phyloP scores from a whole-genome alignment of 2,329 filamentous ascomycete species.

The Cladobotryum protrusum region DNA sequence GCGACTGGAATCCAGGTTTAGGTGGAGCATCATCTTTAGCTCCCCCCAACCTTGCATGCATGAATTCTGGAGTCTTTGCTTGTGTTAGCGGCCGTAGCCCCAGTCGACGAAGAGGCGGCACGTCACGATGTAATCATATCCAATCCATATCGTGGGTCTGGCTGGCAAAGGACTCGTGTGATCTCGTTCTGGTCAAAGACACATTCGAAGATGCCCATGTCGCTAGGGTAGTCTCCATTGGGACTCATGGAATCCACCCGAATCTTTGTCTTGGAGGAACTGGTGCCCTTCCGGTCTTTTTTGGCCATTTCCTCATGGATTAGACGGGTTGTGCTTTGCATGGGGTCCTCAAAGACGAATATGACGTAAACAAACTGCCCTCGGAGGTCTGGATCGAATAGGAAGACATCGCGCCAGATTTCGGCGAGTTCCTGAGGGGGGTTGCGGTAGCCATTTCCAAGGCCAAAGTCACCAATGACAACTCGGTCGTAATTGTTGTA shows the following conservation, averaged over 20 bases:
- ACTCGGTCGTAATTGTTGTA: conserved; percentile 51
- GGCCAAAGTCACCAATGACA: conserved; percentile 58
- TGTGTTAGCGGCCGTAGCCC: neutral
- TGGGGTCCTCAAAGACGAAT: conserved; percentile 57
- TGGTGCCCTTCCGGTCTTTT: conserved; percentile 35
- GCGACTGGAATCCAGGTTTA: neutral
- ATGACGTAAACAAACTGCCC: conserved; percentile 56
- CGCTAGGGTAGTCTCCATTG: conserved; percentile 29
- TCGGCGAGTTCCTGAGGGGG: conserved; percentile 58
- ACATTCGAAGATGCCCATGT: conserved; percentile 48
- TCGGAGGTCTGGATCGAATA: conserved; percentile 56
- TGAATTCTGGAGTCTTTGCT: neutral
- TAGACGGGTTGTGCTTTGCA: conserved; percentile 46
- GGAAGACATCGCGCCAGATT: conserved; percentile 59
- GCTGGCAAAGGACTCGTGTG: conserved; percentile 41
- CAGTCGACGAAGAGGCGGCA: neutral
- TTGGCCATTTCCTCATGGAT: conserved; percentile 51
- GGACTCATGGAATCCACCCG: conserved; percentile 23
- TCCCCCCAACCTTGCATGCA: neutral
- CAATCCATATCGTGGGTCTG: conserved; percentile 49
- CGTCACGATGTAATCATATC: conserved; percentile 40
- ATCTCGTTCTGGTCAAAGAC: conserved; percentile 48
- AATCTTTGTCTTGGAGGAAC: conserved; percentile 29
- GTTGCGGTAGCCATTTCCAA: conserved; percentile 58
- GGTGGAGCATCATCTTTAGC: neutral